Base-by-base conservation (phyloP, 1,284 basidiomycete species). In the Trichosporon ovoides region DNA sequence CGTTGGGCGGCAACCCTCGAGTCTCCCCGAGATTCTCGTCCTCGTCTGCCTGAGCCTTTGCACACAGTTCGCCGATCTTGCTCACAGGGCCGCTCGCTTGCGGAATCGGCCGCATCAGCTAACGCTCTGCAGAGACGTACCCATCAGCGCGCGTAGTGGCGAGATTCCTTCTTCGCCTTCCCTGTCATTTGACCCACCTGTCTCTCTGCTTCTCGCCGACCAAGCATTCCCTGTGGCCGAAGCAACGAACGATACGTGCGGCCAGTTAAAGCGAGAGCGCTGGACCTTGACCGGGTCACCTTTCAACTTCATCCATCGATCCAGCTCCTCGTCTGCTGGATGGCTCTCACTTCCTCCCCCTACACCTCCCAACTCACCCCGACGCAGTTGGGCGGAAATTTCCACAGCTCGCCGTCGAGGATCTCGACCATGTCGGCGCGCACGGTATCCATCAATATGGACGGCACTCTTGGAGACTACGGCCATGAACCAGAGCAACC, bases 371-470 rank as follows among this genome's bases (percentile, higher is more conserved):
- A 55, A 48, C 48, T 63, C 24, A 53, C 56, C 40, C 54, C 54
- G 56, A 59, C 54, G 55, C 55, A 59, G 62, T 58, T 63, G 28
- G 50, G 57, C 56, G 46, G 48, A 28, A n/a, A 36, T 22, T 33
- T 52, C 20, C 57, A 38, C 40, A 58, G 50, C 60, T 59, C 61
- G 18, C 56, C 55, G 6, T 52, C 51, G 22, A 46, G 53, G 11
- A 58, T 56, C 52, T 53, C 54, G 22, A 55, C 28, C 48, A 60
- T 61, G 56, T 59, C 62, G 13, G 43, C 43, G 24, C 62, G 57
- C 50, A 52, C 52, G 18, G 57, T 64, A 18, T 61, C 59, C 43
- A 55, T 64, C 28, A 64, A 64, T 53, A 64, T 64, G 63, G 60
- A 61, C 34, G 55, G 55, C n/a, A 38, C 43, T 13, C 43, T 64